Conservation (phyloP, 768 basidiomycete species). For the Mycena haematopus region DNA sequence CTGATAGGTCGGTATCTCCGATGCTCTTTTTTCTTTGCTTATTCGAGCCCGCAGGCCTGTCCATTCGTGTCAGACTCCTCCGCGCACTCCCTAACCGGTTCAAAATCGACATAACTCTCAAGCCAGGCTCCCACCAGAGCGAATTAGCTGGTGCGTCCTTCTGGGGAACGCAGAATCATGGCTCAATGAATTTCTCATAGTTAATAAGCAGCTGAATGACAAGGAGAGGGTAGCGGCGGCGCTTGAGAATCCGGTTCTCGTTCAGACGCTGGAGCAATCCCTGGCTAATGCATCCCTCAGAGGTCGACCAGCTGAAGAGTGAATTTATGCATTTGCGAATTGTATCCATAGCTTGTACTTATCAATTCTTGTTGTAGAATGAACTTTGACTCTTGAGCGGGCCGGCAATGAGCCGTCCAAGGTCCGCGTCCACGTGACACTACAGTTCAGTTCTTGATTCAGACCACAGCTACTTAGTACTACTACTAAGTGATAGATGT, state of each 20-base stretch:
- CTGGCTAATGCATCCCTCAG: slow-evolving; percentile 44
- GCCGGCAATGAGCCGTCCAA: no score
- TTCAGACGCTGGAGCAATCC: slow-evolving; percentile 85
- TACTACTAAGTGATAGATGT: not conserved
- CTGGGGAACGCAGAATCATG: not conserved
- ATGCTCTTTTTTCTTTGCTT: slow-evolving; percentile 3
- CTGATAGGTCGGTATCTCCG: slow-evolving; percentile 74
- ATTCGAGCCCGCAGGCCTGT: slow-evolving; percentile 66
- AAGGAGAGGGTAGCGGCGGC: slow-evolving; percentile 98
- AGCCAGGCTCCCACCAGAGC: slow-evolving; percentile 95
- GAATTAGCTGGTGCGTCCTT: slow-evolving; percentile 76
- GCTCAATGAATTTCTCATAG: slow-evolving; percentile 44
- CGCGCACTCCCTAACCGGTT: slow-evolving; percentile 90
- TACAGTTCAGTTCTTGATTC: not conserved
- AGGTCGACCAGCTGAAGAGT: slow-evolving; percentile 32
- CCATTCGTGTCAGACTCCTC: slow-evolving; percentile 90
- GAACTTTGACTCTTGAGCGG: no score
- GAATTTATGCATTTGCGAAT: slow-evolving; percentile 14
- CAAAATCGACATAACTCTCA: slow-evolving; percentile 93
- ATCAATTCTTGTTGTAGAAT: not conserved
- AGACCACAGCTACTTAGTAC: no score
- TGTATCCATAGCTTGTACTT: slow-evolving; percentile 33
- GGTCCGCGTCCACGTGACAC: not conserved
- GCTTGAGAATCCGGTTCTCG: slow-evolving; percentile 85
- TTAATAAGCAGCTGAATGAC: slow-evolving; percentile 98